Percentiles rank a stretch among this genome's conserved stretches.
These are phyloP conservation scores for Punica granatum DNA, from an alignment of 345 rosid genomes.

Conservation along the genomic window DNA sequence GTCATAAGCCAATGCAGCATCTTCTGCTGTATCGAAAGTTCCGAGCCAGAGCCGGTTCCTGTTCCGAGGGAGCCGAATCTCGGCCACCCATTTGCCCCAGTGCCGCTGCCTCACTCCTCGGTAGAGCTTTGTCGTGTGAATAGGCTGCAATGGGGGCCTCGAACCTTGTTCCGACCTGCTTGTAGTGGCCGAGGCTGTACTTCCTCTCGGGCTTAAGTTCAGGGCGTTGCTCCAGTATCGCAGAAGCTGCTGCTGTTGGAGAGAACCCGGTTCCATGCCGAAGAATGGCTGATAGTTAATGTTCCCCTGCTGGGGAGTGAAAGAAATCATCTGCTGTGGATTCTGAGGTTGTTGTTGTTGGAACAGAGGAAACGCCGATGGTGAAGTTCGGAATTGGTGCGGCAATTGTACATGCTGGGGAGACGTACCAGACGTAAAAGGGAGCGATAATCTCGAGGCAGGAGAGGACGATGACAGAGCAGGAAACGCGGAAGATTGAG, in stretches of 20 bases:
- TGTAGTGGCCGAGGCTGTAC: conserved; percentile 12
- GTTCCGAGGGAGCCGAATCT: conserved; percentile 87
- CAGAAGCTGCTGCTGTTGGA: conserved; percentile 38
- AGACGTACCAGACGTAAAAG: conserved; percentile 36
- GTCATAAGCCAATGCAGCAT: conserved; percentile 88
- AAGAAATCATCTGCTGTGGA: conserved; percentile 60
- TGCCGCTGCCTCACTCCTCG: conserved; percentile 93
- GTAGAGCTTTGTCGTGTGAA: conserved; percentile 70
- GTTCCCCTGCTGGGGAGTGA: conserved; percentile 26
- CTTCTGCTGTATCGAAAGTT: conserved; percentile 82
- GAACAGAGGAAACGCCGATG: conserved; percentile 1
- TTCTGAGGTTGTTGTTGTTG: not conserved
- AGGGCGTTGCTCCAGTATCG: conserved; percentile 54
- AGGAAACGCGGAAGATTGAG: conserved; percentile 16
- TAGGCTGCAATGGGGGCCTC: conserved; percentile 62
- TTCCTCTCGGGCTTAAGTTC: conserved; percentile 72
- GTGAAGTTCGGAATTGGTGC: conserved; percentile 21
- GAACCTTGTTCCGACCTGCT: conserved; percentile 13
- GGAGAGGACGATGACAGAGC: conserved; percentile 2
- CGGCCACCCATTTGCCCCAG: conserved; percentile 99
- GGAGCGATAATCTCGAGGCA: conserved; percentile 39
- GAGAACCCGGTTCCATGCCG: conserved; percentile 19
- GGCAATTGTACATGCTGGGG: conserved; percentile 29
- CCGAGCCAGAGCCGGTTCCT: conserved; percentile 95
- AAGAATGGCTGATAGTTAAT: conserved; percentile 19